Base-by-base conservation (phyloP, 768 basidiomycete species). In the Auricularia auricula-judae region DNA sequence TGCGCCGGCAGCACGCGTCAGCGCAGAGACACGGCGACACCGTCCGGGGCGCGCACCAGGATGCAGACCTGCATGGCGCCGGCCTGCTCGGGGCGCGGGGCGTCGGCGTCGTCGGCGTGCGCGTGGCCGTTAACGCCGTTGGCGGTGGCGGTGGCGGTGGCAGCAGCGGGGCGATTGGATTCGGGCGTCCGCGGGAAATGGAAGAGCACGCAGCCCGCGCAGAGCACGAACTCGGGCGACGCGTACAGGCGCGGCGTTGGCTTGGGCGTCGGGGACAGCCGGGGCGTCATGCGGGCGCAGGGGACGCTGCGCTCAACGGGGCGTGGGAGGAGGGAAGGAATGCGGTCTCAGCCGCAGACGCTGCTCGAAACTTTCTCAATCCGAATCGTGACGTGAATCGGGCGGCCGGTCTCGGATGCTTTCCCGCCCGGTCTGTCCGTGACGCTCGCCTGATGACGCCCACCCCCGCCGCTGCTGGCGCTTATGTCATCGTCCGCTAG, bases 1-100 rank as follows among this genome's bases (percentile, higher is more conserved):
- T 74, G 68, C 65, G 76, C 75, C 39, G 76, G 66, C 60, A 73
- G 60, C 4, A 71, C 65, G 3, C 47, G 69, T n/a, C 29, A 33
- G 23, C 3, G 59, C 65, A 36, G 61, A 64, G 1, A 67, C 63
- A 23, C 68, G 62, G 12, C 39, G 39, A 42, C 39, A 42, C 39
- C 29, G 29, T 29, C 29, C 29, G 29, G 29, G 29, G 29, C 29
- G 8, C 69, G 47, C 65, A 74, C 73, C n/a, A 73, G 68, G 61
- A 74, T 59, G 56, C 56, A 59, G 56, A 59, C 56, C 14, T 34
- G 56, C 14, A 59, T 29, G 10, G 11, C 23, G 23, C 23, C 29
- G 56, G 16, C 29, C 23, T 29, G 47, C 47, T 21, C 18, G 18
- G 47, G 47, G 11, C 4, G 18, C 11, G 23, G 14, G 34, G 23